Base-by-base conservation (phyloP, 345 rosid species). In the Eucalyptus melliodora region DNA sequence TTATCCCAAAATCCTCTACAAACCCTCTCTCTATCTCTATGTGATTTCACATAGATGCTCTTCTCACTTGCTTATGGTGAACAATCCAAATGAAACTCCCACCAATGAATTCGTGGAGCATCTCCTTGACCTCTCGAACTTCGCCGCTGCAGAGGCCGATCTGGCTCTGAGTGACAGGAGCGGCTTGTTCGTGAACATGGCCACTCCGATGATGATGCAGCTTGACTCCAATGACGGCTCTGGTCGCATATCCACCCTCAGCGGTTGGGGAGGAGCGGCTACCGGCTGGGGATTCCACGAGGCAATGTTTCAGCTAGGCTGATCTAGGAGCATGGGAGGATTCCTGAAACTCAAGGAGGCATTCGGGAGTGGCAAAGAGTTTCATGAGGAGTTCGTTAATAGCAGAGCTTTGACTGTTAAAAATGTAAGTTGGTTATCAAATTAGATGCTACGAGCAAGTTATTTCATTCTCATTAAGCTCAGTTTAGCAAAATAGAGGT, bases 21-120 rank as follows among this genome's bases (percentile, higher is more conserved):
- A 16, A n/a, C 27, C 86, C 37, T 49, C n/a, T 88, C 60, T 88
- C 87, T 19, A 24, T 88, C 60, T 88, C 87, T 19, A 24, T 42
- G 45, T 55, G n/a, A 11, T 44, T 59, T 30, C 72, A 55, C 19
- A 27, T 16, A 34, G 49, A 91, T 91, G 88, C 91, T 90, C 89
- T 69, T 90, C 88, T 91, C 87, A 62, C 65, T 88, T 55, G 49
- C 59, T 62, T 90, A 98, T 98, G 99, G 96, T 99, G 60, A 96
- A 95, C 90, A 98, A 94, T 86, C 96, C 94, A 50, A 92, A 94
- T 72, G 97, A 93, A 42, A 87, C 96, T 45, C 92, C 96, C 9
- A 37, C 93, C 30, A 98, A 98, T 89, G 99, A 98, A 91, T 98
- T 98, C 94, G 92, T 98, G 69, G 99, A 95, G 90, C 99, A 96